Conservation (phyloP, 139 green algal species). For the Haematococcus sp. region DNA sequence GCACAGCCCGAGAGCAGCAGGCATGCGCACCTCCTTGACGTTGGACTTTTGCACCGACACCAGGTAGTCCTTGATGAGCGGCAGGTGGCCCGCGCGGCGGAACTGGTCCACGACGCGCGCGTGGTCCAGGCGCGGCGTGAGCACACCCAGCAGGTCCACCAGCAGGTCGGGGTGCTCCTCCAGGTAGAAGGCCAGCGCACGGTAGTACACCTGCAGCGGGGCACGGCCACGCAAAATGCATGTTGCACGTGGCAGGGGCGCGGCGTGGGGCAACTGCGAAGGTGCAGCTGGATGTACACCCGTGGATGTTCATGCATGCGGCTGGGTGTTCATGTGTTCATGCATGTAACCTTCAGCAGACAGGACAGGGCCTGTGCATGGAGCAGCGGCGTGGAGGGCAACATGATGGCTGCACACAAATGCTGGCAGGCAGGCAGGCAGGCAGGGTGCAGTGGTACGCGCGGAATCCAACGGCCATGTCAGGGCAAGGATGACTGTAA, state of each 20-base stretch:
- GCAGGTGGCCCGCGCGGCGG: conserved; percentile 78
- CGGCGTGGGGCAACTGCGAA: not conserved
- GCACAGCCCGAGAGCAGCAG: not conserved
- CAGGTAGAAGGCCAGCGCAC: conserved; percentile 94
- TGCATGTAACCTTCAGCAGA: not conserved
- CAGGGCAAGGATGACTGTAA: not conserved
- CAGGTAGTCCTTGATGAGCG: conserved; percentile 97
- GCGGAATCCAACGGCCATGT: too few species aligned
- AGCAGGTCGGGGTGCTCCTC: conserved; percentile 95
- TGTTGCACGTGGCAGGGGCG: not conserved
- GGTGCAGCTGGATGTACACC: not conserved
- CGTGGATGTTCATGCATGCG: not conserved
- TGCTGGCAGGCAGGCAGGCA: too few species aligned
- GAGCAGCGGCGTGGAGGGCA: not conserved
- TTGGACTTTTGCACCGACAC: conserved; percentile 86
- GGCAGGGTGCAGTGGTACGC: too few species aligned
- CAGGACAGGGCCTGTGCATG: too few species aligned
- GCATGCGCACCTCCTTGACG: conserved; percentile 63
- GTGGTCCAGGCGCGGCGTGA: conserved; percentile 92
- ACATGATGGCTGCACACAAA: too few species aligned
- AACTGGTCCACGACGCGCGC: conserved; percentile 91
- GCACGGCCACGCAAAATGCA: conserved; percentile 21
- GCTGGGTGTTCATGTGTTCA: not conserved
- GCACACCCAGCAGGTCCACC: conserved; percentile 88
- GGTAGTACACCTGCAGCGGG: conserved; percentile 97